phyloP scores from a whole-genome alignment of 2,329 filamentous ascomycete genomes.

The Zasmidium citrigriseum region DNA sequence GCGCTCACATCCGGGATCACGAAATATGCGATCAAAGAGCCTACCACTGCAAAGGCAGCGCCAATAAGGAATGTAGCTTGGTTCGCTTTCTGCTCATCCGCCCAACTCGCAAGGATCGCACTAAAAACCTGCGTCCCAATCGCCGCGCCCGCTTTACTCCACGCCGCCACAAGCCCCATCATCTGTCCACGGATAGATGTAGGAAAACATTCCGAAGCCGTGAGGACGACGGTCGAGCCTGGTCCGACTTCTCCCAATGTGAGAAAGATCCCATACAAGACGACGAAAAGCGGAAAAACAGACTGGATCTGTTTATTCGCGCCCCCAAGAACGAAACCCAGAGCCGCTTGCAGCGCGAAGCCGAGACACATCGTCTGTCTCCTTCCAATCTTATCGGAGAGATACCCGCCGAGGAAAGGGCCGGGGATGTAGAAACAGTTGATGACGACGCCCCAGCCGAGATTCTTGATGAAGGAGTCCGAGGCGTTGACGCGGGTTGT shows the following conservation, averaged over 20 bases:
- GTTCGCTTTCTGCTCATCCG: slow-evolving; percentile 55
- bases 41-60: slow-evolving; percentile 71
- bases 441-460: slow-evolving; percentile 85
- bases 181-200: slow-evolving; percentile 79
- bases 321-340: slow-evolving; percentile 85
- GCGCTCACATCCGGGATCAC: slow-evolving; percentile 31
- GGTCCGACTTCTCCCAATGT: slow-evolving; percentile 78
- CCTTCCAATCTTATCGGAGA: slow-evolving; percentile 75
- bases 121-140: slow-evolving; percentile 82
- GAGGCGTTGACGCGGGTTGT: slow-evolving; percentile 59
- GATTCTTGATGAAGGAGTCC: slow-evolving; percentile 67
- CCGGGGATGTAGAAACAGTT: slow-evolving; percentile 87
- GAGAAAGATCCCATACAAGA: slow-evolving; percentile 75
- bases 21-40: slow-evolving; percentile 65
- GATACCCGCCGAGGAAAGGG: slow-evolving; percentile 71
- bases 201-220: slow-evolving; percentile 82
- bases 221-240: slow-evolving; percentile 63
- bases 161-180: slow-evolving; percentile 67
- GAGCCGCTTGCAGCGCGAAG: slow-evolving; percentile 68
- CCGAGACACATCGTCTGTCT: slow-evolving; percentile 71
- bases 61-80: slow-evolving; percentile 88
- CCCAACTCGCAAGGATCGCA: slow-evolving; percentile 57
- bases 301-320: slow-evolving; percentile 43
- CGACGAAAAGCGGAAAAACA: slow-evolving; percentile 57
- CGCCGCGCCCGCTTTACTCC: slow-evolving; percentile 73